Evolutionary conservation across 1,284 basidiomycete species (phyloP).

Genomic region (Pseudozyma sp.): DNA sequence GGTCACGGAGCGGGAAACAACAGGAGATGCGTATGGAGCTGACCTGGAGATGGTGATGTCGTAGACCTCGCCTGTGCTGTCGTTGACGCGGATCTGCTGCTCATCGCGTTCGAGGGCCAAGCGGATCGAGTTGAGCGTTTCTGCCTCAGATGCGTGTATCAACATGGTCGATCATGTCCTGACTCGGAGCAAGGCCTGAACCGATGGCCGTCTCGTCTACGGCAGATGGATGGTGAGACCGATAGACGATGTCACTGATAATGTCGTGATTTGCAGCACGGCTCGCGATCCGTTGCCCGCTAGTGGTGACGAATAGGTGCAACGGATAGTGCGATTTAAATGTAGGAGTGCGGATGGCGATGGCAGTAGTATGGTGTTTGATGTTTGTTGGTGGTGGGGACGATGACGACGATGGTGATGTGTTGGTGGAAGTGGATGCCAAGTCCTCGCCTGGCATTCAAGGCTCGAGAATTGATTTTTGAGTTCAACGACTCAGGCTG

Average conservation of each 20-base stretch:
- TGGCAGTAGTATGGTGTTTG: too few relatives aligned
- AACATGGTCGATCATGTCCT: conserved; percentile 41
- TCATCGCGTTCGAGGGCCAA: conserved; percentile 59
- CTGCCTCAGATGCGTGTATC: conserved; percentile 55
- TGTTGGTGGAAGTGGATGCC: background rate
- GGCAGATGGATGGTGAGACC: background rate
- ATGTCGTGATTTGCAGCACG: too few relatives aligned
- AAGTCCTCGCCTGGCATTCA: too few relatives aligned
- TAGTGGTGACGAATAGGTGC: too few relatives aligned
- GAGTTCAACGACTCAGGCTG: too few relatives aligned
- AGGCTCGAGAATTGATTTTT: too few relatives aligned
- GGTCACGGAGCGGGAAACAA: conserved; percentile 46
- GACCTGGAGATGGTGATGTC: conserved; percentile 63
- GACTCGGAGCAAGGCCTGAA: background rate
- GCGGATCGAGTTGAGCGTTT: conserved; percentile 57
- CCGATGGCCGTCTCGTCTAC: background rate
- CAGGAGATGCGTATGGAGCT: conserved; percentile 62
- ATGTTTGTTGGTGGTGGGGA: too few relatives aligned
- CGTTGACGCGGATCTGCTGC: conserved; percentile 62
- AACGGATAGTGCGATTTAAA: too few relatives aligned
- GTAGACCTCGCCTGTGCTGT: conserved; percentile 60
- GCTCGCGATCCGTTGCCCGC: too few relatives aligned
- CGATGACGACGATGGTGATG: too few relatives aligned
- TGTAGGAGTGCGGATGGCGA: too few relatives aligned
- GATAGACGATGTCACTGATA: too few relatives aligned